Evolutionary conservation across 192 early-diverging fungal species (phyloP).

Genomic region (Podila minutissima): DNA sequence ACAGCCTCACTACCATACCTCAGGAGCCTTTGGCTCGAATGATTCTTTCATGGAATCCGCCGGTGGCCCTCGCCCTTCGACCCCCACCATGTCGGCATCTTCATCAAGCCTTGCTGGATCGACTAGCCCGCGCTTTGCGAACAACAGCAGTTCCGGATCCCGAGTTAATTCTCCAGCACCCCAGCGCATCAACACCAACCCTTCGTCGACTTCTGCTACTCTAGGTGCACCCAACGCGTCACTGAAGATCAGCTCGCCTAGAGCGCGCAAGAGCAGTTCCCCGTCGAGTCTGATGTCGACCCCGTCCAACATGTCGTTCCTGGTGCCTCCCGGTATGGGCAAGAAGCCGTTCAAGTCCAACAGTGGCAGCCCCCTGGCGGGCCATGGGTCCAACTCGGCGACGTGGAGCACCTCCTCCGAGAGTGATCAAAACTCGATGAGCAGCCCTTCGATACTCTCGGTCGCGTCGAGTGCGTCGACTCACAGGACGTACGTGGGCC

Average conservation of each 20-base stretch:
- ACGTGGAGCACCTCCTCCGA: neutral
- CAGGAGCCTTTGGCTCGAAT: conserved; percentile 49
- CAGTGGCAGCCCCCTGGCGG: conserved; percentile 30
- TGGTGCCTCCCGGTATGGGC: conserved; percentile 15
- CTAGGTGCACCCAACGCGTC: conserved; percentile 6
- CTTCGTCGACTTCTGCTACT: conserved; percentile 7
- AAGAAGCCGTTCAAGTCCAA: conserved; percentile 4
- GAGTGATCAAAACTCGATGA: too few species aligned
- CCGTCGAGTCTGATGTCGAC: conserved; percentile 39
- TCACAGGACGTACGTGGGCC: neutral
- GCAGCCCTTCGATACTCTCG: neutral
- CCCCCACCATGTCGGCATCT: conserved; percentile 50
- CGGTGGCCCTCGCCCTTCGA: conserved; percentile 45
- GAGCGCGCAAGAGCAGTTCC: conserved; percentile 33
- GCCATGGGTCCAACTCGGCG: neutral
- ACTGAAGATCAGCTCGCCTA: conserved; percentile 5
- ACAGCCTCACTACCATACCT: neutral
- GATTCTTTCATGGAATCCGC: conserved; percentile 33
- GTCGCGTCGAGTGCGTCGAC: neutral
- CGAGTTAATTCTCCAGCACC: conserved; percentile 17
- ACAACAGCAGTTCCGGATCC: neutral
- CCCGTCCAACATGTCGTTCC: conserved; percentile 41
- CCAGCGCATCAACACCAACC: neutral
- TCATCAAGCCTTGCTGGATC: conserved; percentile 50
- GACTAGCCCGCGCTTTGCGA: conserved; percentile 41